Percentiles rank a stretch among this genome's conserved stretches.
Conservation (phyloP, 768 basidiomycete species). For the Pisolithus tinctorius region DNA sequence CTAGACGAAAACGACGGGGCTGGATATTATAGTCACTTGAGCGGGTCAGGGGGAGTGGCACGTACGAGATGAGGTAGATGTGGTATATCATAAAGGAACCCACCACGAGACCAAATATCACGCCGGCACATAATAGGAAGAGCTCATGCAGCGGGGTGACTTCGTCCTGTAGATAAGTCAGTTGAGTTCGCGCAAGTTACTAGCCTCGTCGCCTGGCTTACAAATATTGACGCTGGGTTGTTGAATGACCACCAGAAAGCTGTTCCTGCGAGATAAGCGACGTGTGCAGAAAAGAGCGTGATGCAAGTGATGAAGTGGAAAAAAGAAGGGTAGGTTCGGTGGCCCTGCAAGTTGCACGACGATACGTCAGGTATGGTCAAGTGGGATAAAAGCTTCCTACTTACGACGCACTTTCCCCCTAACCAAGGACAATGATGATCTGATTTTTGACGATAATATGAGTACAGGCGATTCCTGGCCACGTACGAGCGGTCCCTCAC, state of each 20-base stretch:
- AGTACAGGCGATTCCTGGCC: background rate
- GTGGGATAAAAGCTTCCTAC: constrained; percentile 15
- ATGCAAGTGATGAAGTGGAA: constrained; percentile 67
- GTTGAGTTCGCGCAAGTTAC: background rate
- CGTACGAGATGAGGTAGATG: constrained; percentile 67
- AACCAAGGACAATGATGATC: constrained; percentile 90
- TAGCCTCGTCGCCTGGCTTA: constrained; percentile 29
- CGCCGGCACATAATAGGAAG: constrained; percentile 51
- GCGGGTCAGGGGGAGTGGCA: constrained; percentile 7
- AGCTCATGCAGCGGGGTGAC: constrained; percentile 67
- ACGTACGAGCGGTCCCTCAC: constrained; percentile 34
- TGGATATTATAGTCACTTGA: too few relatives aligned
- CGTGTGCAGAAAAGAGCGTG: constrained; percentile 56
- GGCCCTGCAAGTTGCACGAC: constrained; percentile 42
- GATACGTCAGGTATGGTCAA: background rate
- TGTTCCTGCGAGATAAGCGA: constrained; percentile 43
- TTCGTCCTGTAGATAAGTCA: constrained; percentile 41
- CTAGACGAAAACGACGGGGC: constrained; percentile 27
- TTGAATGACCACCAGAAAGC: constrained; percentile 62
- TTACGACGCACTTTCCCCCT: constrained; percentile 67
- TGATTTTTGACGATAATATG: constrained; percentile 22
- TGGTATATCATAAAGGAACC: constrained; percentile 77
- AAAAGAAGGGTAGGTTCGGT: constrained; percentile 80
- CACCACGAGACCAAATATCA: constrained; percentile 55
- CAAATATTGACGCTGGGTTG: constrained; percentile 49